Evolutionary conservation across 805 yeast species (phyloP), one percentile per base, ranked within the genome.

Genomic region (Wickerhamiella spandovensis): DNA sequence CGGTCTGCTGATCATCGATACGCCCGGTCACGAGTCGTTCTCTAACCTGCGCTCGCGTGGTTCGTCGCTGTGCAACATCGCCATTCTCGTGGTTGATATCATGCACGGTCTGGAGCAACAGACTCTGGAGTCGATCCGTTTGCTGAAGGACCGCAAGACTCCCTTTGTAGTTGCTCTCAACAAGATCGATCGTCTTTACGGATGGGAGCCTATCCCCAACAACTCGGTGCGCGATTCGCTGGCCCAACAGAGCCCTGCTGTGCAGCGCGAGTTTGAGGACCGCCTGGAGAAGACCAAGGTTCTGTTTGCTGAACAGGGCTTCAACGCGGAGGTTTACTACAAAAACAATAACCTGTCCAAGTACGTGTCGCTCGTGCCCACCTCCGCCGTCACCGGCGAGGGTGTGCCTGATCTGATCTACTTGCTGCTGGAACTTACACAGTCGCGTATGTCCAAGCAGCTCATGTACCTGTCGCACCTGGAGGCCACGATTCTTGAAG

Each of bases 21-120:
- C 99, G 1, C 99, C 99, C 61, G 99, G 99, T 69, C 99, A 92
- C 86, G 99, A 92, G 77, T 89, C 97, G 54, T 92, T 92, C 78
- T 80, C 96, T 46, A 92, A 92, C 69, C 78, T 92, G 69, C 84
- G 99, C 77, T 79, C 96, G 44, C 88, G 99, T 77, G 99, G 99
- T 77, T 90, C 97, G 15, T 90, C 97, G 6, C 75, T 92, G 61
- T 92, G 99, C 87, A 92, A 92, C 76, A 92, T 92, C 72, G 99
- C 99, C 65, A 90, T 92, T 64, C 76, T 92, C 72, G 99, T 92
- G 51, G 88, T 92, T 62, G 99, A 92, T 69, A 90, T 92, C 63
- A 92, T 89, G 95, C 99, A 92, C 72, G 99, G 99, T 67, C 76
- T 92, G 58, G 98, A 92, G 73, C 97, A 83, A 65, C 99, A 92